Base-by-base conservation (phyloP, 2,329 filamentous ascomycete genomes). In the Penicillium brevicompactum region DNA sequence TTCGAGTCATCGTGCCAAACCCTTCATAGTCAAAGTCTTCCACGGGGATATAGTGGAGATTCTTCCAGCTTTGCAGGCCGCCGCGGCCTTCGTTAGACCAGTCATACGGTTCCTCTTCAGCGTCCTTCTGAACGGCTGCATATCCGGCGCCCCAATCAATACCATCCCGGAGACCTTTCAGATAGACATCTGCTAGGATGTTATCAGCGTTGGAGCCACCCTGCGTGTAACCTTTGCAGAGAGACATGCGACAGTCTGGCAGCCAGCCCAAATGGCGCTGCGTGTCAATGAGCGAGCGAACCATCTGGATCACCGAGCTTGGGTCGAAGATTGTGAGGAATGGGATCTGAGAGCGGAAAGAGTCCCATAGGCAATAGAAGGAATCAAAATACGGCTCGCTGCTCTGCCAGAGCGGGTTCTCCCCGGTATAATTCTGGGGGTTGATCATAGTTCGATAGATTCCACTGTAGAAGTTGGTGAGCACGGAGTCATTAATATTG, bases 321-420 rank as follows among this genome's bases (percentile, higher is more conserved):
- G 88, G 87, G 60, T 91, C 88, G 1, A 88, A 61, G 16, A 91
- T 79, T 0, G 85, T 88, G 41, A 91, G 75, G 38, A 91, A 84
- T 0, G 87, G 87, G 38, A 90, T 80, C 55, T 88, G 86, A 22
- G 84, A 87, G 13, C 87, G 78, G 62, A 89, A 90, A 0, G 81
- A 83, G 63, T 90, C 87, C 87, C 87, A 90, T 2, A 90, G 82
- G 62, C 87, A 90, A 70, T 91, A 91, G 60, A 88, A 89, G 0
- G 86, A 88, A 69, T 90, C 87, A 67, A 87, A 90, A 61, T 90
- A 90, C 0, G 87, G 87, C 69, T 89, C 86, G 1, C 72, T 74
- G 48, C 82, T 86, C 1, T 79, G 66, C 86, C 87, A 90, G 0
- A 85, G 68, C 3, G 86, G 85, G 55, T 90, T 90, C 69, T 90